Conservation (phyloP, 805 yeast species). For the Suhomyces sp. region DNA sequence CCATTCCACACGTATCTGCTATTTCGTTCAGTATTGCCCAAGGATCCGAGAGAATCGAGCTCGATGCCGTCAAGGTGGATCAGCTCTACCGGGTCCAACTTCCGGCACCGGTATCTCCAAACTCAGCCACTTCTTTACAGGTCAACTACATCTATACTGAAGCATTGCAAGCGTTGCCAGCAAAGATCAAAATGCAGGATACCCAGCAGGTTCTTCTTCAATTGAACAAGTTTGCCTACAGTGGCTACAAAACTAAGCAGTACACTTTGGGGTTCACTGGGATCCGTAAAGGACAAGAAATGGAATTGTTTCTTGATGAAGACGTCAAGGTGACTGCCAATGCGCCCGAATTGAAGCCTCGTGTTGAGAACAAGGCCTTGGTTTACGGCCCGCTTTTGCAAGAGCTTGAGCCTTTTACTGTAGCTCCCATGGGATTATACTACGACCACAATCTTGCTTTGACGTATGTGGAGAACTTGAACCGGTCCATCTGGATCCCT, state of each 20-base stretch:
- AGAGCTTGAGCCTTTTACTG: constrained; percentile 45
- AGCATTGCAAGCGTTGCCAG: constrained; percentile 60
- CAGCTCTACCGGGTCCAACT: constrained; percentile 45
- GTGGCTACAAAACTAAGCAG: constrained; percentile 57
- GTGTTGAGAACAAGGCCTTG: constrained; percentile 39
- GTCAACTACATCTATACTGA: constrained; percentile 49
- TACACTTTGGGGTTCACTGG: constrained; percentile 48
- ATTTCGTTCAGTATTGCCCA: constrained; percentile 35
- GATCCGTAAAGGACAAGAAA: constrained; percentile 44
- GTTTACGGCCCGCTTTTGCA: constrained; percentile 54
- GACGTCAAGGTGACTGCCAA: constrained; percentile 14
- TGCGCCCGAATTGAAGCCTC: constrained; percentile 33
- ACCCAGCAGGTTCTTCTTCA: constrained; percentile 57
- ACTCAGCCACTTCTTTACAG: constrained; percentile 47
- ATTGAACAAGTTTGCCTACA: constrained; percentile 54
- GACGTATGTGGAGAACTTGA: constrained; percentile 54
- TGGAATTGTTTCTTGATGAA: constrained; percentile 28
- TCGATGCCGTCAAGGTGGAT: constrained; percentile 20
- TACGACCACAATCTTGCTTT: constrained; percentile 69
- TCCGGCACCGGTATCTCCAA: constrained; percentile 67
- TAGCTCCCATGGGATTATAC: constrained; percentile 50
- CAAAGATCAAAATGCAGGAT: constrained; percentile 53
- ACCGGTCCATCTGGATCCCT: constrained; percentile 84
- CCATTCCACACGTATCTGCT: constrained; percentile 40
- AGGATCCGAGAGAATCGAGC: constrained; percentile 22